Percentiles rank a stretch among this genome's conserved stretches.
These are phyloP conservation scores for Aphanomyces euteiches DNA, from an alignment of 352 stramenopile species.

Conservation along the genomic window DNA sequence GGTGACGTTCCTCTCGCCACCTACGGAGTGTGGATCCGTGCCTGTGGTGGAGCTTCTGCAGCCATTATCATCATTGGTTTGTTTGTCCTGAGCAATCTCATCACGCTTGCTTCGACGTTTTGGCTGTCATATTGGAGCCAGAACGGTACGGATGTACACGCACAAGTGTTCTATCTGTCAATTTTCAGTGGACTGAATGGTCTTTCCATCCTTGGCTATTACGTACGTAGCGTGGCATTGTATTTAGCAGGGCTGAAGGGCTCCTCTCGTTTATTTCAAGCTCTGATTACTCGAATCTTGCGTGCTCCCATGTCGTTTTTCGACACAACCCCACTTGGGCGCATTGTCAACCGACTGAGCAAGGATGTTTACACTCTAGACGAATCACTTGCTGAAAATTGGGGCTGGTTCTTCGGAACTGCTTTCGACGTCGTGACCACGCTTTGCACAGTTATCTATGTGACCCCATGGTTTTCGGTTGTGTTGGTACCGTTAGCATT, in stretches of 20 bases:
- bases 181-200: neutral
- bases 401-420: slow-evolving; percentile 32
- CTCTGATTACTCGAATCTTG: slow-evolving; percentile 48
- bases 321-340: slow-evolving; percentile 57
- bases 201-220: neutral
- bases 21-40: slow-evolving; percentile 59
- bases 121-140: slow-evolving; percentile 77
- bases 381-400: neutral
- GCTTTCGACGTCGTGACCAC: slow-evolving; percentile 46
- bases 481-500: slow-evolving; percentile 63
- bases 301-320: slow-evolving; percentile 85
- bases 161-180: neutral
- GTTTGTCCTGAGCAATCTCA: slow-evolving; percentile 45
- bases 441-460: slow-evolving; percentile 50
- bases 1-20: slow-evolving; percentile 53
- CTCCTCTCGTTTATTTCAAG: slow-evolving; percentile 35
- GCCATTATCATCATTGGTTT: slow-evolving; percentile 49
- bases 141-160: slow-evolving; percentile 22
- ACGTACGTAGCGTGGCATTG: neutral
- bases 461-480: slow-evolving; percentile 64
- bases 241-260: neutral
- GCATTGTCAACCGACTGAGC: slow-evolving; percentile 38
- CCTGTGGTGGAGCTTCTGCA: slow-evolving; percentile 51
- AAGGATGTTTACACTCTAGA: slow-evolving; percentile 35
- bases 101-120: slow-evolving; percentile 56